Percentiles rank a stretch among this genome's conserved stretches.
Conservation (phyloP, 176 grass and related monocot species). For the Guadua angustifolia region DNA sequence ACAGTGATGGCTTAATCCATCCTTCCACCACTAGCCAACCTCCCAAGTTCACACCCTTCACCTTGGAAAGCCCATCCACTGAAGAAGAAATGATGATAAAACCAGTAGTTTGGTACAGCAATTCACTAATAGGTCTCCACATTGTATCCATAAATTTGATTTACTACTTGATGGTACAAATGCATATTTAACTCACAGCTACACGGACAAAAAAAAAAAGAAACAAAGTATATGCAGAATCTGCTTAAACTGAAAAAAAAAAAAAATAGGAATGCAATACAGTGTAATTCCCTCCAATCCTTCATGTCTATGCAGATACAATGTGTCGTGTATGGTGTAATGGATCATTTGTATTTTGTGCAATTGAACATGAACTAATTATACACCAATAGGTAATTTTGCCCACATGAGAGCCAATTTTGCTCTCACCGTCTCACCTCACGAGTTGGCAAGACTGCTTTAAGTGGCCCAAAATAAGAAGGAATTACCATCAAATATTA, state of each 20-base stretch:
- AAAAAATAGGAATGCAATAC: background rate
- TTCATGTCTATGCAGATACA: background rate
- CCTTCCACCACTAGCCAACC: constrained; percentile 81
- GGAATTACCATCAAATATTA: background rate
- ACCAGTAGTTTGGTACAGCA: background rate
- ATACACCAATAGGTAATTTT: background rate
- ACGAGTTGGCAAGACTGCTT: background rate
- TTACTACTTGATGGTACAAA: background rate
- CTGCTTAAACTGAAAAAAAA: background rate
- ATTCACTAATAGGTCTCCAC: background rate
- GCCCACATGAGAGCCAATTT: background rate
- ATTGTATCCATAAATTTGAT: background rate
- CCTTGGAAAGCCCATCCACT: constrained; percentile 67
- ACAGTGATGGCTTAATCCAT: constrained; percentile 79
- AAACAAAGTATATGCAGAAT: background rate
- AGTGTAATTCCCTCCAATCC: background rate
- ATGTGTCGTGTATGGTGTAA: background rate
- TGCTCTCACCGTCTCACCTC: background rate
- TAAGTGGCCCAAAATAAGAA: background rate
- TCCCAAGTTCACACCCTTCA: constrained; percentile 73
- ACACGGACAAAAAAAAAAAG: background rate
- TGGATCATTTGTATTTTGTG: background rate
- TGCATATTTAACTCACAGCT: background rate
- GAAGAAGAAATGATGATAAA: background rate
- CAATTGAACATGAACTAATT: background rate